Base-by-base conservation (phyloP, 2,329 filamentous ascomycete species). In the Colletotrichum simmondsii region DNA sequence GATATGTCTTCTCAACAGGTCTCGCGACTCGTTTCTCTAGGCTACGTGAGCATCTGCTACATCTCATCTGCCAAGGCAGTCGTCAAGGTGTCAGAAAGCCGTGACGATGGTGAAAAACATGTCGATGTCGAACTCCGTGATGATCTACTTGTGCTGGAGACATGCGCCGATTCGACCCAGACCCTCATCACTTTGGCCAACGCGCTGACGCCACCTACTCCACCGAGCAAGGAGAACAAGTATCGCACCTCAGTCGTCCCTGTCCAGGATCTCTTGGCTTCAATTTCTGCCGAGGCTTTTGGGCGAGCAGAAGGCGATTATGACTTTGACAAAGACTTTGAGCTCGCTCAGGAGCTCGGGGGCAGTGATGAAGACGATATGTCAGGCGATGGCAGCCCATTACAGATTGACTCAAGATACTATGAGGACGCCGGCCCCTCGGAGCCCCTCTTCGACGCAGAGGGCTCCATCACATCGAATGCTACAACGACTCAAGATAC, bases 161-260 rank as follows among this genome's bases (percentile, higher is more conserved):
- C 95, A 1, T 99, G 97, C 78, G 97, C 97, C 35, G 97, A 99
- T 82, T 99, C 97, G 2, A 98, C 95, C 0, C 95, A 98, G 80
- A 99, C 97, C 0, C 87, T 99, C 16, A 92, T 98, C 65, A 88
- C 90, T 2, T 88, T 97, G 54, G 84, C 95, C 19, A 94, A 93
- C 77, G 95, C 93, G 0, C 87, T 99, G 5, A 91, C 92, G 49
- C 97, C 96, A 5, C 96, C 97, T 1, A 92, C 91, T 8, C 93
- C 95, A 0, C 95, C 95, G 1, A 96, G 90, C 78, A 94, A 93
- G 74, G 92, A 93, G 76, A 90, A 92, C 75, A 97, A 97, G 79
- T 99, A 97, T 81, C 90, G 94, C 46, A 98, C 95, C 0, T 91
- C 96, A 74, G 89, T 97, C 4, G 91, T 98, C 72, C 95, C 95